A percentile compares a stretch with the other conserved stretches of the same genome.
These are phyloP conservation scores for Ascomycota sp. DNA, from an alignment of 2,329 filamentous ascomycete species.

Conservation along the genomic window DNA sequence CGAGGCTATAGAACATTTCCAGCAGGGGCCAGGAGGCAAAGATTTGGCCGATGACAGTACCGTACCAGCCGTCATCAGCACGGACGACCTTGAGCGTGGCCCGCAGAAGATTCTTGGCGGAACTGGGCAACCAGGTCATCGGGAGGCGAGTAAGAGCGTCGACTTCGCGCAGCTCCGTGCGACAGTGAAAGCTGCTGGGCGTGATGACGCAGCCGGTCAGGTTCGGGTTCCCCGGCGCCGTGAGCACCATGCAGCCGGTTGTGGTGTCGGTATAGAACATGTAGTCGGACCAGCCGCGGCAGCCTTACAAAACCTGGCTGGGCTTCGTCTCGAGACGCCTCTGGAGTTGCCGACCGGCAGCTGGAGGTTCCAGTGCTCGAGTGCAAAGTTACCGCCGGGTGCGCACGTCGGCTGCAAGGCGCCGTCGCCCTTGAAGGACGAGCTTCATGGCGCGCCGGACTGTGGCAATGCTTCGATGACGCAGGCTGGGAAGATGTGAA, in stretches of 20 bases:
- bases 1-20: slow-evolving; percentile 17
- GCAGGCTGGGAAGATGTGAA: too few species aligned
- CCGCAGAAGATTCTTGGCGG: slow-evolving; percentile 1
- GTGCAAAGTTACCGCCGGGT: slow-evolving; percentile 12
- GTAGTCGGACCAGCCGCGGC: slow-evolving; percentile 13
- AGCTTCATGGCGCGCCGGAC: too few species aligned
- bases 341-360: slow-evolving; percentile 13
- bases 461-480: too few species aligned
- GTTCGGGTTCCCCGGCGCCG: slow-evolving; percentile 19
- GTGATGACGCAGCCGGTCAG: slow-evolving; percentile 6
- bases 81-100: slow-evolving; percentile 11
- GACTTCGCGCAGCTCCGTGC: slow-evolving; percentile 19
- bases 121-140: neutral
- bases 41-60: neutral
- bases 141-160: neutral
- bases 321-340: slow-evolving; percentile 6
- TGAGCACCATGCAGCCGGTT: slow-evolving; percentile 16
- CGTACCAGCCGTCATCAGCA: slow-evolving; percentile 10
- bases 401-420: too few species aligned
- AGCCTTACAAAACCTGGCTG: slow-evolving; percentile 12
- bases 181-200: slow-evolving; percentile 18
- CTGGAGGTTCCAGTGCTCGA: slow-evolving; percentile 15
- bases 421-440: too few species aligned
- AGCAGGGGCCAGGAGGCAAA: slow-evolving; percentile 17
- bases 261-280: slow-evolving; percentile 15